Base-by-base conservation (phyloP, 176 grass and related monocot genomes). In the Tillandsia leiboldiana region DNA sequence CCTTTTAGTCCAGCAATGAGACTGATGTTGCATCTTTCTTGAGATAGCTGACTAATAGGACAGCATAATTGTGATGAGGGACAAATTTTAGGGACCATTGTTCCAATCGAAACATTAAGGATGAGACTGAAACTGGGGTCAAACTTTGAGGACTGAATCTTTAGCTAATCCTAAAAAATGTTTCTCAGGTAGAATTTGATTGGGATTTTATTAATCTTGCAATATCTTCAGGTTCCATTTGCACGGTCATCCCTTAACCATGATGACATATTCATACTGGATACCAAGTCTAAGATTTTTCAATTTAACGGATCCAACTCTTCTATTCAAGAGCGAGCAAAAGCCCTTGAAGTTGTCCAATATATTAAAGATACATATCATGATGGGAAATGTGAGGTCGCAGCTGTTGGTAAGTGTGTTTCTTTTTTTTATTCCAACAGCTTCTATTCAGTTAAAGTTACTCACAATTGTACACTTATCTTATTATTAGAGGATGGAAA, bases 401-500 rank as follows among this genome's bases (percentile, higher is more conserved):
- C 65, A 49, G 48, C 28, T 0, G 15, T 67, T 9, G 65, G 65
- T 67, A n/a, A 48, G 42, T 48, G 18, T 29, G 26, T 27, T 48
- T 67, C 7, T n/a, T 48, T 15, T 20, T 61, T 59, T 61, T 61
- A 20, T 61, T 61, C 13, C 56, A 42, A 42, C 33, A 42, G 33
- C 13, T 23, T 61, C n/a, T 61, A 61, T 61, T 18, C 6, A 15
- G 15, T 20, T 23, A 18, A 8, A 61, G 12, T 61, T 23, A 20
- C 22, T n/a, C 56, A 20, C 56, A 61, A 61, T 61, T 42, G 33
- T 42, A 42, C 33, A 7, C 33, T 42, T 42, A 6, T 42, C 33
- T 42, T 42, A 42, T 42, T 42, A 42, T 42, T 20, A 61, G 56
- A 61, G 15, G 75, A 77, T 62, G 75, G 75, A 12, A 77, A 50